These are phyloP conservation scores for Gryganskiella cystojenkinii DNA, from an alignment of 192 early-diverging fungal genomes.

Conservation along the genomic window DNA sequence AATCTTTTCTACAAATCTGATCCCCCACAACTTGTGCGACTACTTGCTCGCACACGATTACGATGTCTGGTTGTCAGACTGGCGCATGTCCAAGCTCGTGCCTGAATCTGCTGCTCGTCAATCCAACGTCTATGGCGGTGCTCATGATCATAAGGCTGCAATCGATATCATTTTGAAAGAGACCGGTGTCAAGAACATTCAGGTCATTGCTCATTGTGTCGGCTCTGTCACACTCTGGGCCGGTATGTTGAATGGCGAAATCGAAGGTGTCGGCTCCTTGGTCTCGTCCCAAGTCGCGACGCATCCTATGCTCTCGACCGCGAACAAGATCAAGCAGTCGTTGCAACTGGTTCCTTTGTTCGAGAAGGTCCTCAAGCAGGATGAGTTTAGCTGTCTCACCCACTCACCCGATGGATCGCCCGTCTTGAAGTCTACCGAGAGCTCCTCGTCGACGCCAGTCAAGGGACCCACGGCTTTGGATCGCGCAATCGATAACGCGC, in stretches of 20 bases:
- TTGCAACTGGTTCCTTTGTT: constrained; percentile 38
- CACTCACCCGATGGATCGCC: constrained; percentile 15
- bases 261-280: constrained; percentile 55
- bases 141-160: constrained; percentile 45
- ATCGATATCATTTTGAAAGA: constrained; percentile 43
- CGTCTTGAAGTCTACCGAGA: constrained; percentile 3
- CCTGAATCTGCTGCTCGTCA: constrained; percentile 34
- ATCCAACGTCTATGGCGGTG: constrained; percentile 30
- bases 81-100: constrained; percentile 41
- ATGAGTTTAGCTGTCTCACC: constrained; percentile 29
- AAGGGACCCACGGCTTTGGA: constrained; percentile 37
- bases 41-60: constrained; percentile 54
- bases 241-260: constrained; percentile 53
- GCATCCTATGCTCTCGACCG: constrained; percentile 21
- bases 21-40: constrained; percentile 53
- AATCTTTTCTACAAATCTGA: constrained; percentile 55
- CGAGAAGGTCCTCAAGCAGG: constrained; percentile 37
- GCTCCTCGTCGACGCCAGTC: not conserved
- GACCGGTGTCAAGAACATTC: constrained; percentile 53
- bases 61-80: constrained; percentile 59
- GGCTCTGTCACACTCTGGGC: constrained; percentile 54
- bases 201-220: constrained; percentile 56
- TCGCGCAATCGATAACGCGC: constrained; percentile 30
- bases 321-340: constrained; percentile 45
- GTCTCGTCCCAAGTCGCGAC: constrained; percentile 48